phyloP scores from a whole-genome alignment of 1,284 basidiomycete genomes.

The Agroathelia rolfsii region DNA sequence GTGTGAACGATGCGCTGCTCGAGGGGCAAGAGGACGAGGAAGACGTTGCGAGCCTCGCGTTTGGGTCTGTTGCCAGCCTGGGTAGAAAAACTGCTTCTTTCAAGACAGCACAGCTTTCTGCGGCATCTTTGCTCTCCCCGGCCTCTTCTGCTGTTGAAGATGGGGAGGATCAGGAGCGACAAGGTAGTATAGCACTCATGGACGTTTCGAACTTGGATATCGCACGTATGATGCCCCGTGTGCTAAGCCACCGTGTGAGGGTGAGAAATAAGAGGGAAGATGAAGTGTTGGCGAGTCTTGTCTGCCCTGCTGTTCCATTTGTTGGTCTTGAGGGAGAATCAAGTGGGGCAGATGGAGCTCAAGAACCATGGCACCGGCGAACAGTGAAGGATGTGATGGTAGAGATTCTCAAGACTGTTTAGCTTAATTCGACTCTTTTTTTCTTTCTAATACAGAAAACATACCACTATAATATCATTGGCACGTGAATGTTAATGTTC shows the following conservation, averaged over 20 bases:
- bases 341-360: conserved; percentile 8
- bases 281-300: conserved; percentile 51
- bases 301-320: conserved; percentile 47
- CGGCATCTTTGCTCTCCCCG: too few species aligned
- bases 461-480: too few species aligned
- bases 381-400: conserved; percentile 53
- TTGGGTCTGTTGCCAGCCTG: too few species aligned
- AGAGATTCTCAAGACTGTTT: conserved; percentile 44
- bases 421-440: conserved; percentile 7
- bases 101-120: too few species aligned
- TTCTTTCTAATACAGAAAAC: too few species aligned
- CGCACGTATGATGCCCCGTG: conserved; percentile 56
- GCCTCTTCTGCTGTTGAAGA: too few species aligned
- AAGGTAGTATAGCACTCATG: too few species aligned
- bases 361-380: conserved; percentile 11
- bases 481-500: too few species aligned
- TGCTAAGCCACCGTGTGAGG: conserved; percentile 60
- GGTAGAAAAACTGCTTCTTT: conserved; percentile 2
- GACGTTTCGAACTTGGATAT: conserved; percentile 65
- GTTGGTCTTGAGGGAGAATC: conserved; percentile 12
- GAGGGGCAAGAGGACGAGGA: conserved; percentile 5
- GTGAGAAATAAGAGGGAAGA: conserved; percentile 57
- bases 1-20: conserved; percentile 7
- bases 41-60: too few species aligned
- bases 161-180: too few species aligned